Base-by-base conservation (phyloP, 192 early-diverging fungal species). In the Backusella morwellensis region DNA sequence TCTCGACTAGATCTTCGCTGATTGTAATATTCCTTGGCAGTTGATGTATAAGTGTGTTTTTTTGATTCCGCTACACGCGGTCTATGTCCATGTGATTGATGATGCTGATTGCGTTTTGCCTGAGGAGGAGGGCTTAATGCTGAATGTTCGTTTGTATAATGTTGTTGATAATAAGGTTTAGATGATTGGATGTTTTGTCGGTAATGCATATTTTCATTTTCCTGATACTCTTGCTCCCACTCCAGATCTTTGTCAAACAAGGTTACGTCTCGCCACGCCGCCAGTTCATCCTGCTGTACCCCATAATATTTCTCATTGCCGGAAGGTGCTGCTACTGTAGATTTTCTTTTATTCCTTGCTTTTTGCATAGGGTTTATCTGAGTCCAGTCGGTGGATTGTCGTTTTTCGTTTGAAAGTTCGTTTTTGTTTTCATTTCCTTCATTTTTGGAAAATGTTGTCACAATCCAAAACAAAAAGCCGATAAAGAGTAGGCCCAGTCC, bases 381-480 rank as follows among this genome's bases (percentile, higher is more conserved):
- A 29, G 56, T n/a, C 56, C 56, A 63, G 12, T 63, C 56, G 3
- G 56, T 21, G 1, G 35, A 70, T 14, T 70, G 38, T 38, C 1
- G 21, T 41, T 40, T 70, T 70, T 35, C 35, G 26, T 23, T 41
- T 11, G 19, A 38, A 69, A 1, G 0, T 70, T 70, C 38, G n/a
- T 11, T 21, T 70, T 17, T 35, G 9, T 26, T 23, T 36, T 35
- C 66, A 8, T 32, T 9, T 32, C 15, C 29, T 26, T 68, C 66
- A 35, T 41, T 23, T 40, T 38, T 38, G 1, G 35, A 70, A 40
- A 38, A 36, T 41, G 68, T 41, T 14, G 68, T 23, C 35, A 70
- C 38, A 21, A 70, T 41, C 68, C 68, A 70, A 70, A 70, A 70
- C 21, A 70, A 40, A 21, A 70, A 70, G 7, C 68, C 68, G 6